phyloP scores from a whole-genome alignment of 306 rosid genomes.

The Cicer bijugum region DNA sequence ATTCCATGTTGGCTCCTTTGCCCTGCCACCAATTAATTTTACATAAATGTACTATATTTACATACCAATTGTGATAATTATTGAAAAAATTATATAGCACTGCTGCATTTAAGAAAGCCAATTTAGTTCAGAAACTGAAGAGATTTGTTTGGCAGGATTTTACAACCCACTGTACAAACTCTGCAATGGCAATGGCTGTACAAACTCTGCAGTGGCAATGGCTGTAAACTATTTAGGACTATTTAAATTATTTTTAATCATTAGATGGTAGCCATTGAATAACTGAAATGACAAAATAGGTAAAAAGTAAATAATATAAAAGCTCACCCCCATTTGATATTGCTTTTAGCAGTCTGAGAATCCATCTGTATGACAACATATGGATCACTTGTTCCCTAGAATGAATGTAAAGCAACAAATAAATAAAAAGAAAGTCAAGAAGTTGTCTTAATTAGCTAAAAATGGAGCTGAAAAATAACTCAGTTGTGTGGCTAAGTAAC shows the following conservation, averaged over 20 bases:
- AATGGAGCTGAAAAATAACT: not conserved
- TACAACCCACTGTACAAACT: conserved; percentile 9
- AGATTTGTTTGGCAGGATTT: conserved; percentile 16
- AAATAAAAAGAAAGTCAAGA: conserved; percentile 27
- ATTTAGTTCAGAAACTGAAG: conserved; percentile 15
- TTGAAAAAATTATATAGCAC: conserved; percentile 30
- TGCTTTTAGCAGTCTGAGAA: conserved; percentile 84
- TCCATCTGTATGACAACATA: conserved; percentile 81
- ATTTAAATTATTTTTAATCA: conserved; percentile 26
- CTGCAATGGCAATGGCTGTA: conserved; percentile 1
- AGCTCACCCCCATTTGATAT: conserved; percentile 88
- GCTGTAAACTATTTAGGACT: conserved; percentile 29
- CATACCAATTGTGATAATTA: not conserved
- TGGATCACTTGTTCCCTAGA: conserved; percentile 95
- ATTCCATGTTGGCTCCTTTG: conserved; percentile 86
- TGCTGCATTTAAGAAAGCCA: conserved; percentile 32
- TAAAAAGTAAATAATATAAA: conserved; percentile 18
- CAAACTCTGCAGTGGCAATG: conserved; percentile 5
- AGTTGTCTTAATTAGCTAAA: conserved; percentile 5
- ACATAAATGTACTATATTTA: conserved; percentile 31
- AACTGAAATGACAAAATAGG: conserved; percentile 18
- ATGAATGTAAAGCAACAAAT: conserved; percentile 20
- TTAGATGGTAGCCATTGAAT: conserved; percentile 17
- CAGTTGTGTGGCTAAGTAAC: conserved; percentile 25
- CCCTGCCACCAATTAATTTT: conserved; percentile 60